Conservation (phyloP, 129 eudicot species). For the Arctium lappa region DNA sequence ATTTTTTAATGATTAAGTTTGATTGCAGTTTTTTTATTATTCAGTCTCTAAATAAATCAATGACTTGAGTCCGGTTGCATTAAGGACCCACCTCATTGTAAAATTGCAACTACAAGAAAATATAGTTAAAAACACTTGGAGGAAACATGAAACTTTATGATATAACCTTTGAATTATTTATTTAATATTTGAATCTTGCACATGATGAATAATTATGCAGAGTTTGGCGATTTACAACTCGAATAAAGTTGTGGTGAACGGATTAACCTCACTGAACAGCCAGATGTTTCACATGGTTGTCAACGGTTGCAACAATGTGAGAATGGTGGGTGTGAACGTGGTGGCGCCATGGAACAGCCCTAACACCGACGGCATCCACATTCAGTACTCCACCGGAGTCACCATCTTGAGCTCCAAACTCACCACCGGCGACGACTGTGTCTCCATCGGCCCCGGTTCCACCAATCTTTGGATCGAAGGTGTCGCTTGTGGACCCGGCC, state of each 20-base stretch:
- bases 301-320: slow-evolving; percentile 53
- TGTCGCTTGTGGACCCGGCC: slow-evolving; percentile 76
- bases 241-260: slow-evolving; percentile 38
- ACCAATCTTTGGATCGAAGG: slow-evolving; percentile 55
- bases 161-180: no score
- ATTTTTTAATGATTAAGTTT: no score
- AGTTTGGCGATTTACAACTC: slow-evolving; percentile 53
- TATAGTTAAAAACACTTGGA: no score
- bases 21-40: no score
- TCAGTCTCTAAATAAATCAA: no score
- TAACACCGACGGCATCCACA: slow-evolving; percentile 78
- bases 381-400: slow-evolving; percentile 51
- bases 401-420: slow-evolving; percentile 48
- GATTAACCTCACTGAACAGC: slow-evolving; percentile 61
- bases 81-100: no score
- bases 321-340: slow-evolving; percentile 37
- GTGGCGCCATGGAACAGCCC: slow-evolving; percentile 66
- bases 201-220: slow-evolving; percentile 30
- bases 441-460: slow-evolving; percentile 69
- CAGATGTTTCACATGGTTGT: slow-evolving; percentile 65
- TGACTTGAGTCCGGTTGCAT: no score
- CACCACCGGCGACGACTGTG: slow-evolving; percentile 75
- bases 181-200: no score
- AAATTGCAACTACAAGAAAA: no score
- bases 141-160: no score